These are phyloP conservation scores for Dispira simplex DNA, from an alignment of 192 early-diverging fungal species.

Conservation along the genomic window DNA sequence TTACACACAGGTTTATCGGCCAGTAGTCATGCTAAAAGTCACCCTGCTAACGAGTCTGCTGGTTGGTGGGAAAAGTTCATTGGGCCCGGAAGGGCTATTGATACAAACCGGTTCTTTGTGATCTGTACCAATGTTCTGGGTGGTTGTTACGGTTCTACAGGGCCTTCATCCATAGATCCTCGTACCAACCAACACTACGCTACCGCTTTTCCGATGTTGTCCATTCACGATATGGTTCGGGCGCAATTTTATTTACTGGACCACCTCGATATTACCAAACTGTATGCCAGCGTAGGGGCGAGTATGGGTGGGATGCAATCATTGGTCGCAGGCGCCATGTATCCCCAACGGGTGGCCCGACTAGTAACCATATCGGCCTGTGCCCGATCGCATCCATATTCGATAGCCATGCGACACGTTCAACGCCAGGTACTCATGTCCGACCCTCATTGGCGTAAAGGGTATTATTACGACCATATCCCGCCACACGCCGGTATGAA, in stretches of 20 bases:
- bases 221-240: slow-evolving; percentile 91
- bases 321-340: slow-evolving; percentile 66
- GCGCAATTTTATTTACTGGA: slow-evolving; percentile 85
- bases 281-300: slow-evolving; percentile 82
- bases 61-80: slow-evolving; percentile 99
- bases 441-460: slow-evolving; percentile 91
- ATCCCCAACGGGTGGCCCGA: slow-evolving; percentile 65
- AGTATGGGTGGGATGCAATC: slow-evolving; percentile 98
- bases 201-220: slow-evolving; percentile 79
- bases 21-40: slow-evolving; percentile 81
- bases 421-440: slow-evolving; percentile 84
- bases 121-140: slow-evolving; percentile 95
- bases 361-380: slow-evolving; percentile 79
- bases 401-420: slow-evolving; percentile 82
- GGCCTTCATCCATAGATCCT: slow-evolving; percentile 72
- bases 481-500: slow-evolving; percentile 93
- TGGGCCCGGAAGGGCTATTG: slow-evolving; percentile 75
- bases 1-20: slow-evolving; percentile 91
- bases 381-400: slow-evolving; percentile 90
- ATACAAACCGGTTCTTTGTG: slow-evolving; percentile 88
- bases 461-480: slow-evolving; percentile 73
- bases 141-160: slow-evolving; percentile 92
- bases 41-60: slow-evolving; percentile 49
- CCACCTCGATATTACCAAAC: slow-evolving; percentile 50
- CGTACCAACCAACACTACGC: slow-evolving; percentile 59